A percentile compares a stretch with the other conserved stretches of the same genome.
Conservation (phyloP, 192 early-diverging fungal genomes). For the Backusella sp. region DNA sequence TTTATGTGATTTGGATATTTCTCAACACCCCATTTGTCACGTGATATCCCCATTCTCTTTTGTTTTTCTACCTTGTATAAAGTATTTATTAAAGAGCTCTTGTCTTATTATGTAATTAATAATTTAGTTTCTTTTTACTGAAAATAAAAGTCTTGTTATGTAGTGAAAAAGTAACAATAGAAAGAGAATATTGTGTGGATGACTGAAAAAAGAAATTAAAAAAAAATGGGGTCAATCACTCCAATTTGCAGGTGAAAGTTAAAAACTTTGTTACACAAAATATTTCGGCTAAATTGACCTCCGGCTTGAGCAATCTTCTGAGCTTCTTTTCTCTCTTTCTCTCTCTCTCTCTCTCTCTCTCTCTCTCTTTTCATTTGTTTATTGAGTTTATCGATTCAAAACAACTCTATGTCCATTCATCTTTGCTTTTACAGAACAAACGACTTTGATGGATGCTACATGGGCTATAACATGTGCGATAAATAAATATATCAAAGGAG, state of each 20-base stretch:
- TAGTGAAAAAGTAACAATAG: background rate
- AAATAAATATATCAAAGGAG: background rate
- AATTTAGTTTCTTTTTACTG: background rate
- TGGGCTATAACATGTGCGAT: too few relatives aligned
- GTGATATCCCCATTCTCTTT: slow-evolving; percentile 2
- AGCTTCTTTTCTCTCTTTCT: background rate
- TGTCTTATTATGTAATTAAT: background rate
- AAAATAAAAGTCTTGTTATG: background rate
- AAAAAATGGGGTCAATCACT: background rate
- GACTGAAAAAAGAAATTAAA: slow-evolving; percentile 7
- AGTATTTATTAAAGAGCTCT: background rate
- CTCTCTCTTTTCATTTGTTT: too few relatives aligned
- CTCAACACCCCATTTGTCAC: slow-evolving; percentile 14
- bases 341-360: background rate
- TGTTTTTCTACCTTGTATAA: background rate
- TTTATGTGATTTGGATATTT: slow-evolving; percentile 7
- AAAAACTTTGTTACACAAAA: background rate
- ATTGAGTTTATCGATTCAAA: background rate
- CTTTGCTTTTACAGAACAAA: too few relatives aligned
- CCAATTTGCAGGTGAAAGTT: slow-evolving; percentile 4
- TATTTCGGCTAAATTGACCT: background rate
- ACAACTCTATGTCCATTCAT: too few relatives aligned
- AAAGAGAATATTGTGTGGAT: background rate
- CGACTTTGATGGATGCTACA: too few relatives aligned
- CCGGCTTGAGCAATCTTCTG: background rate